A percentile compares a stretch with the other conserved stretches of the same genome.
These are phyloP conservation scores for Chlorella vulgaris DNA, from an alignment of 139 green algal genomes.

Conservation along the genomic window DNA sequence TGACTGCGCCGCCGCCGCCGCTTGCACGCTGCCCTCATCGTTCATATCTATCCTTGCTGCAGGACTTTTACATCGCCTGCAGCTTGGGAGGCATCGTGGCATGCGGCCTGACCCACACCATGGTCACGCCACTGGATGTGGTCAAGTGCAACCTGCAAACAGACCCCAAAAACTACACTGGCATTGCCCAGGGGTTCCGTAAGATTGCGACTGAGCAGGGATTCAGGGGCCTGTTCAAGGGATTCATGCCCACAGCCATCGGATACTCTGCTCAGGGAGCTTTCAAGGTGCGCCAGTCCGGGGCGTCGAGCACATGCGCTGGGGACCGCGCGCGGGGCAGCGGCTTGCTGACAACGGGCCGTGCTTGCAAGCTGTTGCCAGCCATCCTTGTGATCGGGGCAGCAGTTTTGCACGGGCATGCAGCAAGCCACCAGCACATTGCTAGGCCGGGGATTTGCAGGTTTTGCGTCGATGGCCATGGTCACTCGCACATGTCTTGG, in stretches of 20 bases:
- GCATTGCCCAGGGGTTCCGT: slow-evolving; percentile 80
- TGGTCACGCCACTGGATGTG: slow-evolving; percentile 90
- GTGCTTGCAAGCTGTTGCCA: background rate
- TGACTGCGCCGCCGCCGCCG: background rate
- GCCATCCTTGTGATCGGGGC: background rate
- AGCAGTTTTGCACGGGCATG: background rate
- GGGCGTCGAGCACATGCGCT: too few species aligned
- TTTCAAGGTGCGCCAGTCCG: slow-evolving; percentile 82
- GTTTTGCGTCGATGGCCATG: too few species aligned
- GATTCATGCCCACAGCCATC: slow-evolving; percentile 84
- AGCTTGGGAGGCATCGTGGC: slow-evolving; percentile 73
- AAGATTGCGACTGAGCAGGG: slow-evolving; percentile 73
- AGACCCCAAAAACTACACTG: slow-evolving; percentile 74
- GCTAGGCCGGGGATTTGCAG: too few species aligned
- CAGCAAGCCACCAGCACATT: background rate
- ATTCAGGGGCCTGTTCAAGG: slow-evolving; percentile 70
- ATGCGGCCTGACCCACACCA: slow-evolving; percentile 66
- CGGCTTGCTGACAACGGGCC: too few species aligned
- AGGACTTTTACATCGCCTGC: slow-evolving; percentile 85
- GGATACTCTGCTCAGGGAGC: slow-evolving; percentile 89
- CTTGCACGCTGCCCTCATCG: background rate
- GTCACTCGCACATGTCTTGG: too few species aligned
- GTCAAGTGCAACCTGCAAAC: slow-evolving; percentile 96
- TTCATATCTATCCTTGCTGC: background rate
- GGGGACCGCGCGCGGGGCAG: too few species aligned